A percentile compares a stretch with the other conserved stretches of the same genome.
Evolutionary conservation across 1,284 basidiomycete species (phyloP).

Genomic region (Meira nashicola): DNA sequence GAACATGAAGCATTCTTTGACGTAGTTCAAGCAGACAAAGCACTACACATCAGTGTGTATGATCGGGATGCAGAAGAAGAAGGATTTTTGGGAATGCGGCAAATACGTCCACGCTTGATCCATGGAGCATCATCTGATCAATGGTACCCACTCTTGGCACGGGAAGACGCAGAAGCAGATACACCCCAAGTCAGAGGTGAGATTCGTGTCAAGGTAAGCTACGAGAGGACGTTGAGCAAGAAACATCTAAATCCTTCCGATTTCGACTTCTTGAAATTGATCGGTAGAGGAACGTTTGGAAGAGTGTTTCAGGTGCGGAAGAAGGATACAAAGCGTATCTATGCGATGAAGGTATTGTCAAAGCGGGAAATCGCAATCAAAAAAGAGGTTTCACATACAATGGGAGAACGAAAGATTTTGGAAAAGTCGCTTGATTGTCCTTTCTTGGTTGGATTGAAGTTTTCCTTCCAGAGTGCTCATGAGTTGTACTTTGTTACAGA

Average conservation of each 20-base stretch:
- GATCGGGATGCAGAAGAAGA: constrained; percentile 78
- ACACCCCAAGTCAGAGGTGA: constrained; percentile 61
- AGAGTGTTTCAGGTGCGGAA: constrained; percentile 95
- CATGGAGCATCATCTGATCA: constrained; percentile 94
- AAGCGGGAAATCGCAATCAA: constrained; percentile 99
- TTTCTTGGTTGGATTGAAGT: constrained; percentile 97
- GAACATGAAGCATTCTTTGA: constrained; percentile 92
- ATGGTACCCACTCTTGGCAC: constrained; percentile 76
- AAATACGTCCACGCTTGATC: constrained; percentile 81
- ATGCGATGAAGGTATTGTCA: constrained; percentile 98
- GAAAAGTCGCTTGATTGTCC: constrained; percentile 90
- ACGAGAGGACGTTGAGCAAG: constrained; percentile 59
- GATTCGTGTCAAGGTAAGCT: constrained; percentile 89
- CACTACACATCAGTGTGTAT: constrained; percentile 84
- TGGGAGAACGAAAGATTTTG: constrained; percentile 97
- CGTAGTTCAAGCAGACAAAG: constrained; percentile 83
- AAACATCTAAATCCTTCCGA: constrained; percentile 59
- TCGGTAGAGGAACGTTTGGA: constrained; percentile 98
- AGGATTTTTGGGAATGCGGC: constrained; percentile 82
- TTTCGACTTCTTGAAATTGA: constrained; percentile 98
- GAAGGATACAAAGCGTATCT: constrained; percentile 94
- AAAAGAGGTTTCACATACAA: constrained; percentile 98
- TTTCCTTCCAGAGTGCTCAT: constrained; percentile 92
- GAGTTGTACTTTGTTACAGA: constrained; percentile 97
- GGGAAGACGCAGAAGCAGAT: constrained; percentile 32